Percentiles rank a stretch among this genome's conserved stretches.
These are phyloP conservation scores for Colletotrichum truncatum DNA, from an alignment of 2,329 filamentous ascomycete genomes.

Conservation along the genomic window DNA sequence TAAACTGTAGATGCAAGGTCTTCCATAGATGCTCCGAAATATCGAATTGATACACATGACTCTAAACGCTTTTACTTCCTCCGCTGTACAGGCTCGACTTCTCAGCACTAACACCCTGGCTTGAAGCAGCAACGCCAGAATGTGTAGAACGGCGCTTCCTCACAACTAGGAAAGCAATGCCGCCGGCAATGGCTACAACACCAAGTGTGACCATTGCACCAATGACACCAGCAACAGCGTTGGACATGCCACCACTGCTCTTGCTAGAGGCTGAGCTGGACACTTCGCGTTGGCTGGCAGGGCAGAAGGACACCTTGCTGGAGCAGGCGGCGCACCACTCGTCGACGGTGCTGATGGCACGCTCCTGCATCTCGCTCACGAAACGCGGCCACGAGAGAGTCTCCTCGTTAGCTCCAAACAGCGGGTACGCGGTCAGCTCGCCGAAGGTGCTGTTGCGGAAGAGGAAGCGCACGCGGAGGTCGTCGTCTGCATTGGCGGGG, in stretches of 20 bases:
- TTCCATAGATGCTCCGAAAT: too few relatives aligned
- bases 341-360: constrained; percentile 38
- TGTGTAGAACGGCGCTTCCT: constrained; percentile 3
- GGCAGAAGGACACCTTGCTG: constrained; percentile 40
- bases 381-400: constrained; percentile 40
- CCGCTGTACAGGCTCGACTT: constrained; percentile 13
- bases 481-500: constrained; percentile 34
- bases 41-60: not conserved
- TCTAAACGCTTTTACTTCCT: not conserved
- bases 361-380: constrained; percentile 37
- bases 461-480: constrained; percentile 43
- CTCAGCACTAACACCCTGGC: not conserved
- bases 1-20: not conserved
- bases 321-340: constrained; percentile 42
- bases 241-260: constrained; percentile 38
- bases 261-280: not conserved
- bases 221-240: constrained; percentile 43
- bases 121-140: not conserved
- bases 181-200: constrained; percentile 33
- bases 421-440: constrained; percentile 38
- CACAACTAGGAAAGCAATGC: not conserved
- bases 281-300: constrained; percentile 38
- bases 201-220: constrained; percentile 44
- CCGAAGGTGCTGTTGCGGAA: constrained; percentile 45
- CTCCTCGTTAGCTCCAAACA: constrained; percentile 40